Evolutionary conservation across 1,284 basidiomycete species (phyloP).

Genomic region (Albatrellus sp.): DNA sequence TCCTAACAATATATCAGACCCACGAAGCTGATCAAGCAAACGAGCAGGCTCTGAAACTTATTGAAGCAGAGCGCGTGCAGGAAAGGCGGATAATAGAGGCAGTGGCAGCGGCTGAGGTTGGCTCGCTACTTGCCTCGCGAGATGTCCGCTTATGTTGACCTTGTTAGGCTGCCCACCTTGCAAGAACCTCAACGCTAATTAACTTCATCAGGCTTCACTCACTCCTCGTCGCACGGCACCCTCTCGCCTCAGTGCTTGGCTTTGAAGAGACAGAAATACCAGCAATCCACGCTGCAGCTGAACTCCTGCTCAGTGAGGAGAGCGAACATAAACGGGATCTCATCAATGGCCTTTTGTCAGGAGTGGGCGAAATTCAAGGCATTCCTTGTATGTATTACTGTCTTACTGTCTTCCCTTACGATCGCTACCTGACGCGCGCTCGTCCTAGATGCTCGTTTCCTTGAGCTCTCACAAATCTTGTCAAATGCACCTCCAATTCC

Average conservation of each 20-base stretch:
- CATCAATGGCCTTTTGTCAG: constrained; percentile 41
- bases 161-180: constrained; percentile 23
- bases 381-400: constrained; percentile 53
- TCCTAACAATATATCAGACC: constrained; percentile 23
- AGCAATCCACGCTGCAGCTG: constrained; percentile 37
- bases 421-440: background rate
- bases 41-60: constrained; percentile 38
- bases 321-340: constrained; percentile 33
- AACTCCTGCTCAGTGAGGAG: constrained; percentile 43
- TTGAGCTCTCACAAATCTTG: constrained; percentile 33
- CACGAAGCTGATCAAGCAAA: constrained; percentile 53
- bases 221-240: constrained; percentile 35
- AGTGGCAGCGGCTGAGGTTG: constrained; percentile 48
- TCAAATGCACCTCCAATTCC: constrained; percentile 26
- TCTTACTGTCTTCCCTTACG: background rate
- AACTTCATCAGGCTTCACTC: constrained; percentile 54
- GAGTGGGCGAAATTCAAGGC: constrained; percentile 42
- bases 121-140: constrained; percentile 10
- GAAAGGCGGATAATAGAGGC: constrained; percentile 40
- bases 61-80: constrained; percentile 41
- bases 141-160: background rate
- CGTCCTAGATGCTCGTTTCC: constrained; percentile 39
- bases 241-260: constrained; percentile 29
- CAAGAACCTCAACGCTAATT: constrained; percentile 40
- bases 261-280: constrained; percentile 39